These are phyloP conservation scores for Gomphus sp. DNA, from an alignment of 1,284 basidiomycete genomes.

Conservation along the genomic window DNA sequence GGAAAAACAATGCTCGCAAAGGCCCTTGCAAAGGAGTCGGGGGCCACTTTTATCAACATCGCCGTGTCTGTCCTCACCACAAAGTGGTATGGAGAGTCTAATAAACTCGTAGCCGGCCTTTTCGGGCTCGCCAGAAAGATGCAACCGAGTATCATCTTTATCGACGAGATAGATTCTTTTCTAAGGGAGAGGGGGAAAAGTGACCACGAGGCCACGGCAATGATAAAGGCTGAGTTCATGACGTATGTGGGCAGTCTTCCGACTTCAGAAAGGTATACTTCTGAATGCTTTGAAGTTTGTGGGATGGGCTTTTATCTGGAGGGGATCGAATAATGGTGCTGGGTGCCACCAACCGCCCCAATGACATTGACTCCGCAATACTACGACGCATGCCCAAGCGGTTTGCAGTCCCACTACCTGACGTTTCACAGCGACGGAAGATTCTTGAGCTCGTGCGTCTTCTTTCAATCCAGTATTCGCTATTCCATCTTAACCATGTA, in stretches of 20 bases:
- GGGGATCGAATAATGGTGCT: slow-evolving; percentile 85
- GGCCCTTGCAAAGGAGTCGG: slow-evolving; percentile 92
- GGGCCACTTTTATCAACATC: slow-evolving; percentile 94
- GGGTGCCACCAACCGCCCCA: slow-evolving; percentile 92
- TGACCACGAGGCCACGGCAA: slow-evolving; percentile 96
- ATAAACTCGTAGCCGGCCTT: slow-evolving; percentile 89
- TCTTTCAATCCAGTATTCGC: background rate
- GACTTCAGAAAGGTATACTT: background rate
- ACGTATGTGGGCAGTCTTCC: slow-evolving; percentile 48
- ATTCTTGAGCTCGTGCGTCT: slow-evolving; percentile 75
- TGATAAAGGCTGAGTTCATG: slow-evolving; percentile 99
- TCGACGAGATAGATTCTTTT: slow-evolving; percentile 84
- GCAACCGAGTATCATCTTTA: slow-evolving; percentile 73
- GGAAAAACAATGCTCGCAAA: slow-evolving; percentile 96
- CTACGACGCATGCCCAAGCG: slow-evolving; percentile 96
- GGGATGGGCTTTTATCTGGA: slow-evolving; percentile 92
- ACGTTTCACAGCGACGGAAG: slow-evolving; percentile 73
- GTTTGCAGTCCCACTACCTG: slow-evolving; percentile 85
- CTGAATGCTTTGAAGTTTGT: slow-evolving; percentile 47
- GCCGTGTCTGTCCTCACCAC: slow-evolving; percentile 72
- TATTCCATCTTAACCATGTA: background rate
- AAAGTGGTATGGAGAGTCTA: slow-evolving; percentile 98
- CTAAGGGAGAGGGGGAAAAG: slow-evolving; percentile 79
- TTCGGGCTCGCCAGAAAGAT: slow-evolving; percentile 71
- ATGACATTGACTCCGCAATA: slow-evolving; percentile 94